These are phyloP conservation scores for Pilaira anomala DNA, from an alignment of 192 early-diverging fungal genomes.

Conservation along the genomic window DNA sequence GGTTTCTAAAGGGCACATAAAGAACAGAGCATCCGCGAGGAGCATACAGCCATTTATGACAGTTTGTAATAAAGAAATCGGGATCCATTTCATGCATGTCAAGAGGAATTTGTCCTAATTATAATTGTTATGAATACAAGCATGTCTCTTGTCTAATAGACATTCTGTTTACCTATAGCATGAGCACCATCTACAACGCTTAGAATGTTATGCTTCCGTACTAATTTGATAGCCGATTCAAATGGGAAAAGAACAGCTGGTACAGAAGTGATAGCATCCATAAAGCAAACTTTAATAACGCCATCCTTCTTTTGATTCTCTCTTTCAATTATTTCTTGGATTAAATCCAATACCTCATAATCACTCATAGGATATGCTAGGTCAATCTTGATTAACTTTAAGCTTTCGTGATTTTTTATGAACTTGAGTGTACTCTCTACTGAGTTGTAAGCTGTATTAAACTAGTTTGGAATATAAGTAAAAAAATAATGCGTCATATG, in stretches of 20 bases:
- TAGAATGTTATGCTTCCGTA: slow-evolving; percentile 49
- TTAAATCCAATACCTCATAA: slow-evolving; percentile 31
- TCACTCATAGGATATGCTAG: slow-evolving; percentile 50
- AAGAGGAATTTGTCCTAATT: slow-evolving; percentile 51
- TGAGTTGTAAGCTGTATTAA: slow-evolving; percentile 57
- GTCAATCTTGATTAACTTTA: slow-evolving; percentile 42
- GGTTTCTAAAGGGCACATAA: slow-evolving; percentile 50
- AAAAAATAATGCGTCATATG: neutral
- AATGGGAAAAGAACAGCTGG: slow-evolving; percentile 48
- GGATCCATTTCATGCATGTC: slow-evolving; percentile 49
- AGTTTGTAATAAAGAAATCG: slow-evolving; percentile 68
- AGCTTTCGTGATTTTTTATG: slow-evolving; percentile 37
- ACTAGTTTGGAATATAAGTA: slow-evolving; percentile 1
- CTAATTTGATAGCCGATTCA: slow-evolving; percentile 37
- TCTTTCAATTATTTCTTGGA: slow-evolving; percentile 9
- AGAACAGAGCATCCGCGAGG: slow-evolving; percentile 52
- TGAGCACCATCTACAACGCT: slow-evolving; percentile 68
- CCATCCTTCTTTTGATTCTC: slow-evolving; percentile 26
- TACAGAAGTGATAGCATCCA: slow-evolving; percentile 59
- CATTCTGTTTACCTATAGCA: slow-evolving; percentile 38
- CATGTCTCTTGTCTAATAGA: too few species aligned
- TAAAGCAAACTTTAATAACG: slow-evolving; percentile 41
- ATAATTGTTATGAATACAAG: neutral
- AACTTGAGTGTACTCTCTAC: slow-evolving; percentile 46
- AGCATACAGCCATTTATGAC: slow-evolving; percentile 68